These are phyloP conservation scores for Linum tenue DNA, from an alignment of 345 rosid genomes.

Conservation along the genomic window DNA sequence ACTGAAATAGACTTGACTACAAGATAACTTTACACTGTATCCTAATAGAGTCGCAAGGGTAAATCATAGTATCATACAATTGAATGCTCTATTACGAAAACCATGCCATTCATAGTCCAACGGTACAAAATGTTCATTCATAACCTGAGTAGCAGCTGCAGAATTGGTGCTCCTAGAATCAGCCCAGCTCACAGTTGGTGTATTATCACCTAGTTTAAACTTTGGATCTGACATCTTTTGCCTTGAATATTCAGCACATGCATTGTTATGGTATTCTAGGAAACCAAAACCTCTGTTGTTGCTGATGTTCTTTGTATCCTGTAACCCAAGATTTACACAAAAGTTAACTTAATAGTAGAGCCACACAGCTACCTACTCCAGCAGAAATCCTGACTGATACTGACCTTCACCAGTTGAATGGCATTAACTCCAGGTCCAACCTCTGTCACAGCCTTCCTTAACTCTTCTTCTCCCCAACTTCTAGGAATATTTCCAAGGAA, in stretches of 20 bases:
- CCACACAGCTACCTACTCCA: background rate
- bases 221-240: conserved; percentile 67
- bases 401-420: conserved; percentile 74
- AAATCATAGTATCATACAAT: background rate
- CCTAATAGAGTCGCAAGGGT: background rate
- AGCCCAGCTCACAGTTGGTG: conserved; percentile 98
- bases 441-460: conserved; percentile 45
- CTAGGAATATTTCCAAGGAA: conserved; percentile 88
- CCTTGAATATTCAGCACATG: conserved; percentile 88
- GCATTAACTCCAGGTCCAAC: conserved; percentile 78
- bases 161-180: conserved; percentile 79
- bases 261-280: conserved; percentile 77
- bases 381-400: conserved; percentile 9
- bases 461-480: conserved; percentile 61
- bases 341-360: background rate
- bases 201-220: conserved; percentile 76
- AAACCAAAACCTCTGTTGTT: conserved; percentile 87
- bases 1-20: background rate
- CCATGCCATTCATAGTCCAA: too few relatives aligned
- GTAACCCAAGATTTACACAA: conserved; percentile 16
- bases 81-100: too few relatives aligned
- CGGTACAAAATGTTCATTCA: too few relatives aligned
- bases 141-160: conserved; percentile 66
- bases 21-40: background rate
- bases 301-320: conserved; percentile 62